Conservation (phyloP, 2,329 filamentous ascomycete species). For the Teratosphaeria destructans region DNA sequence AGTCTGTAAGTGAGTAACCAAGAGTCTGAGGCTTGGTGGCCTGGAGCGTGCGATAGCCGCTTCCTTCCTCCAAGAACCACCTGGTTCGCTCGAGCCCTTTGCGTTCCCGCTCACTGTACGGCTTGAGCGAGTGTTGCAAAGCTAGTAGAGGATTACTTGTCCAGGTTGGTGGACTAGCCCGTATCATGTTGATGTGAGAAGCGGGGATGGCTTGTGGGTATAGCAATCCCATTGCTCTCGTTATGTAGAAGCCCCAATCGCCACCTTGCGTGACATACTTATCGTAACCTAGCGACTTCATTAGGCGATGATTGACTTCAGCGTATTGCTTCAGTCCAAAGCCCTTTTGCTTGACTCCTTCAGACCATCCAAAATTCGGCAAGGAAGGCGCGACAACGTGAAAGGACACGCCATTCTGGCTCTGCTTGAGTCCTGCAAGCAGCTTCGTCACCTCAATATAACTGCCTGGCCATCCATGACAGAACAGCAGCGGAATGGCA, state of each 20-base stretch:
- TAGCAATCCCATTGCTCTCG: slow-evolving; percentile 48
- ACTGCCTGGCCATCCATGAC: slow-evolving; percentile 60
- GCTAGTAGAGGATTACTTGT: slow-evolving; percentile 47
- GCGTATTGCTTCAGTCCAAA: slow-evolving; percentile 53
- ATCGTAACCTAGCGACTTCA: slow-evolving; percentile 56
- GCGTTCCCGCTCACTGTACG: slow-evolving; percentile 44
- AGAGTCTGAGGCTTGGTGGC: slow-evolving; percentile 63
- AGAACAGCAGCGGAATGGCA: slow-evolving; percentile 56
- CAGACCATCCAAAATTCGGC: slow-evolving; percentile 49
- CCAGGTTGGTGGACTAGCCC: slow-evolving; percentile 41
- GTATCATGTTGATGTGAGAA: slow-evolving; percentile 52
- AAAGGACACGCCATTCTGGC: slow-evolving; percentile 36
- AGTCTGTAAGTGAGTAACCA: slow-evolving; percentile 58
- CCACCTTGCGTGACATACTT: slow-evolving; percentile 53
- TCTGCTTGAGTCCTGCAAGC: slow-evolving; percentile 36
- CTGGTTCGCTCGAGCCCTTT: slow-evolving; percentile 41
- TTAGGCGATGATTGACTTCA: slow-evolving; percentile 55
- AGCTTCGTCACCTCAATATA: slow-evolving; percentile 58
- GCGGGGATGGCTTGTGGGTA: slow-evolving; percentile 50
- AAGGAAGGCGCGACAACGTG: slow-evolving; percentile 44
- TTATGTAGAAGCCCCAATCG: slow-evolving; percentile 47
- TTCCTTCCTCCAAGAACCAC: slow-evolving; percentile 50
- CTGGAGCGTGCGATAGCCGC: slow-evolving; percentile 51
- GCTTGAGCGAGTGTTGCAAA: slow-evolving; percentile 44
- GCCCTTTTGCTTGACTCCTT: slow-evolving; percentile 40